phyloP scores from a whole-genome alignment of 345 rosid species.

The Noccaea bulbosa region DNA sequence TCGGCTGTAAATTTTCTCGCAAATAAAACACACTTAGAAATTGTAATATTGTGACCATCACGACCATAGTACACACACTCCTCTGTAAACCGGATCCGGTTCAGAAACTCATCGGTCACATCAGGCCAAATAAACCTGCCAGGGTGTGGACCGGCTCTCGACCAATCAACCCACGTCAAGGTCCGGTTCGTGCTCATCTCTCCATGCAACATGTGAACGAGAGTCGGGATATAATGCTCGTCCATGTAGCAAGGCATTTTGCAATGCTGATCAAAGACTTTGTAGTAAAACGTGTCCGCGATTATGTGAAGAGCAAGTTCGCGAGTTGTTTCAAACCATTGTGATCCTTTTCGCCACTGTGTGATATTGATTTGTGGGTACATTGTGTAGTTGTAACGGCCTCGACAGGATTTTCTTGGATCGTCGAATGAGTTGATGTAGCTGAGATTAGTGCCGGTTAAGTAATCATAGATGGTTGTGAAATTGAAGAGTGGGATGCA shows the following conservation, averaged over 20 bases:
- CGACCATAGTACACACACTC: slow-evolving; percentile 58
- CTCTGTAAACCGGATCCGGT: slow-evolving; percentile 46
- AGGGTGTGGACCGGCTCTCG: slow-evolving; percentile 68
- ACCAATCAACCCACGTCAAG: slow-evolving; percentile 77
- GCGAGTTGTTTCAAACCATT: slow-evolving; percentile 75
- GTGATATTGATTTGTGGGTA: slow-evolving; percentile 56
- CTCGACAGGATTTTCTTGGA: slow-evolving; percentile 54
- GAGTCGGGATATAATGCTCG: slow-evolving; percentile 75
- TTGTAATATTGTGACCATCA: slow-evolving; percentile 22
- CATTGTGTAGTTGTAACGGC: slow-evolving; percentile 68
- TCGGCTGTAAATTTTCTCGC: slow-evolving; percentile 65
- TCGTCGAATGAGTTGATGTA: slow-evolving; percentile 55
- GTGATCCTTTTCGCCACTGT: slow-evolving; percentile 82
- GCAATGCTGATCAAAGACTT: slow-evolving; percentile 50
- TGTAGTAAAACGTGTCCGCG: slow-evolving; percentile 54
- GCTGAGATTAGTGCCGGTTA: slow-evolving; percentile 55
- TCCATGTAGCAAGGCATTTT: slow-evolving; percentile 66
- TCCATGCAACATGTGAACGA: slow-evolving; percentile 47
- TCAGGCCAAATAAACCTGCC: slow-evolving; percentile 51
- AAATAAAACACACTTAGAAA: slow-evolving; percentile 53
- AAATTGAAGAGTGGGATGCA: slow-evolving; percentile 74
- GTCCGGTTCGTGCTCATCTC: slow-evolving; percentile 55
- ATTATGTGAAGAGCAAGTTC: slow-evolving; percentile 53
- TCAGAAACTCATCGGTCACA: slow-evolving; percentile 58
- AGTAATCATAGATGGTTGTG: slow-evolving; percentile 56